Base-by-base conservation (phyloP, 345 rosid species). In the Balakata baccata region DNA sequence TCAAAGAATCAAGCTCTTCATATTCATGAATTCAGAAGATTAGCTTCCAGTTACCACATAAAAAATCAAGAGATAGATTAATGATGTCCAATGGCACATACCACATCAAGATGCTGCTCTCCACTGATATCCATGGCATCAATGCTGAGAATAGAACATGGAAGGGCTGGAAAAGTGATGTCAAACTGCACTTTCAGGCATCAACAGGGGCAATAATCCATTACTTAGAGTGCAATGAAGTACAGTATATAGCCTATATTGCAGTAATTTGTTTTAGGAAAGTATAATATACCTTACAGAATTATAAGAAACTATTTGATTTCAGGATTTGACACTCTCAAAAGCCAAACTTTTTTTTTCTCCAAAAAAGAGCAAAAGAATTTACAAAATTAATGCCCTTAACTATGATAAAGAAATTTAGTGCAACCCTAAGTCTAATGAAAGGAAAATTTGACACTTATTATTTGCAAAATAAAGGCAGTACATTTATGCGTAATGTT, bases 51-150 rank as follows among this genome's bases (percentile, higher is more conserved):
- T 60, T 18, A 62, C 6, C 46, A 66, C 47, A 58, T 49, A 16
- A 57, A 51, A 50, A 57, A 34, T 41, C 12, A 25, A 65, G 60
- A 13, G 10, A 68, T 39, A 74, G 60, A 47, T 9, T 29, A 41
- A 7, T 66, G 59, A 68, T 8, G 59, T 68, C 39, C 52, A n/a
- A 51, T 10, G 53, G 72, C 64, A 84, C 89, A 71, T 84, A 95
- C 99, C 79, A 95, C 93, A 77, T 95, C 99, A 79, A 95, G 95
- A 84, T 92, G 99, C 58, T 92, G 92, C 84, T 89, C 97, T 70
- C 98, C 98, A 71, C 99, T 92, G 81, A 89, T 89, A 82, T 95
- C 99, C 93, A 95, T 95, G 37, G 98, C 98, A 79, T 95, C 99
- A 67, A 95, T 83, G 76, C 98, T 95, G 61, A 92, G 89, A 79